Evolutionary conservation across 1,139 yeast species (phyloP), one percentile per base, ranked within the genome.

Genomic region (Candida pseudocylindracea): DNA sequence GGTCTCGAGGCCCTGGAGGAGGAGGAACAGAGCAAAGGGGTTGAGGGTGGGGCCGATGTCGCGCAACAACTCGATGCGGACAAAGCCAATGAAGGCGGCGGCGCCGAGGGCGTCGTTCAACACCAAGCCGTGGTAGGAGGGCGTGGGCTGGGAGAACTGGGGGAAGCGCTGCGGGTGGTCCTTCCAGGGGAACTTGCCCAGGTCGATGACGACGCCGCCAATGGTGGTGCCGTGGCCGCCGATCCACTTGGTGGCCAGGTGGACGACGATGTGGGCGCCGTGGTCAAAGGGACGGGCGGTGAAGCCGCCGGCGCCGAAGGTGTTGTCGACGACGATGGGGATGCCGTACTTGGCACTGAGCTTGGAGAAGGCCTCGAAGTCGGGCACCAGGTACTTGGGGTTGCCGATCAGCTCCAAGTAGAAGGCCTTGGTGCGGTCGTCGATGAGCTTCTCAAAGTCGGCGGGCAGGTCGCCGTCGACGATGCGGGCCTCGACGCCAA

Each of bases 171-270:
- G 72, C 33, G 92, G 91, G 57, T 79, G 67, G 40, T 80, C 67
- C 38, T 66, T 60, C 88, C 93, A 88, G 45, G 88, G 91, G 64
- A 88, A 88, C 38, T 75, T 80, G 44, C 95, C 95, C 30, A 83
- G 68, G 53, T 79, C 95, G 34, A 88, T 65, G 41, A 88, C 64
- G 34, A 74, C 80, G 59, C 98, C 98, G 34, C 80, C 95, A 52
- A 88, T 73, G 34, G 95, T 79, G 37, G 83, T 83, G 49, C 96
- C 96, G 51, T 85, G 96, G 38, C 95, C 98, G 42, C 93, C 93
- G 43, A 88, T 83, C 94, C 95, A 88, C 55, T 88, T 88, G 36
- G 96, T 88, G 35, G 95, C 94, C 36, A 95, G 83, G 55, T 85
- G 94, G 30, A 65, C 69, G 28, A 67, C 66, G 39, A 81, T 75